A percentile compares a stretch with the other conserved stretches of the same genome.
phyloP scores from a whole-genome alignment of 345 rosid genomes.

The Zanthoxylum bungeanum region DNA sequence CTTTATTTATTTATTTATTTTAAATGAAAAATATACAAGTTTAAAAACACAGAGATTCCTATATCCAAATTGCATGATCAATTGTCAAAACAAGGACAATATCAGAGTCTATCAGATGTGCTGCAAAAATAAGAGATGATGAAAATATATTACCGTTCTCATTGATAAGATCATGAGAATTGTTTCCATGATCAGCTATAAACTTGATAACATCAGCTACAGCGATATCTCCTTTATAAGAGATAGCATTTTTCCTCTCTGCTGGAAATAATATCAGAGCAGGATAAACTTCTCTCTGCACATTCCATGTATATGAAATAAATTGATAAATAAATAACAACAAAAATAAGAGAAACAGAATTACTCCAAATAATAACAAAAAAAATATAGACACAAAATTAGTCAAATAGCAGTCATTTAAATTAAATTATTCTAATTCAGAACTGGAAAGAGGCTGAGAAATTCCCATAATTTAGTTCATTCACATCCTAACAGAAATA shows the following conservation, averaged over 20 bases:
- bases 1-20: too few species aligned
- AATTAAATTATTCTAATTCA: neutral
- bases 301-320: constrained; percentile 6
- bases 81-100: neutral
- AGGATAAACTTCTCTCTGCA: constrained; percentile 91
- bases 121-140: too few species aligned
- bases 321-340: neutral
- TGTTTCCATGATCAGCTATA: constrained; percentile 59
- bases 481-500: neutral
- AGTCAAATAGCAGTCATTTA: neutral
- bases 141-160: constrained; percentile 48
- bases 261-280: constrained; percentile 78
- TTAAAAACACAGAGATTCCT: neutral
- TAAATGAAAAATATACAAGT: neutral
- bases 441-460: neutral
- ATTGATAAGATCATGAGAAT: constrained; percentile 44
- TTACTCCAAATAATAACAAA: neutral
- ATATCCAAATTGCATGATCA: neutral
- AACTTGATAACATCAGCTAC: constrained; percentile 69
- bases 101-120: neutral
- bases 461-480: neutral
- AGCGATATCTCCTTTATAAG: constrained; percentile 65
- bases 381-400: neutral
- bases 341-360: neutral
- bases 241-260: constrained; percentile 46